Evolutionary conservation across 2,329 filamentous ascomycete species (phyloP).

Genomic region (Fusarium chaquense): DNA sequence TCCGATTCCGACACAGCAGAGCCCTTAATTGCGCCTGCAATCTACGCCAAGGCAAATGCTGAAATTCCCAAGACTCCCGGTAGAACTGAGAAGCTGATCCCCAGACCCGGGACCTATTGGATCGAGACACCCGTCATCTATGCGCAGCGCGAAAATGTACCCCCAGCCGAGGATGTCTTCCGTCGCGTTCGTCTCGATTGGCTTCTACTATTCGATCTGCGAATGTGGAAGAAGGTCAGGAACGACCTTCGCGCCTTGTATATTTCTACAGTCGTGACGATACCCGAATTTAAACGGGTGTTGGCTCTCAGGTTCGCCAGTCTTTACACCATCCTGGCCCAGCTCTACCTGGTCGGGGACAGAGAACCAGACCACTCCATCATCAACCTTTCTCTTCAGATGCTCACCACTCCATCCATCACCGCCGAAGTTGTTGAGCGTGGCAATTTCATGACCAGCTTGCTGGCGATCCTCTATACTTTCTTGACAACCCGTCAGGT

Average conservation of each 20-base stretch:
- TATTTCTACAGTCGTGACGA: slow-evolving; percentile 94
- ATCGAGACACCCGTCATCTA: slow-evolving; percentile 81
- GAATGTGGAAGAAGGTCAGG: slow-evolving; percentile 96
- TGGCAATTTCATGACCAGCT: slow-evolving; percentile 93
- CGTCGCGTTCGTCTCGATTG: slow-evolving; percentile 91
- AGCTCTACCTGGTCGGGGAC: slow-evolving; percentile 95
- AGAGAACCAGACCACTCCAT: slow-evolving; percentile 98
- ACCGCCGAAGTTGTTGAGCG: slow-evolving; percentile 94
- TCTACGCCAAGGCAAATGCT: slow-evolving; percentile 73
- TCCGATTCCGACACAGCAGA: slow-evolving; percentile 78
- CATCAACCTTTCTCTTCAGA: slow-evolving; percentile 95
- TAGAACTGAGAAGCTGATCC: slow-evolving; percentile 60
- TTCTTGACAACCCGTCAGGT: slow-evolving; percentile 97
- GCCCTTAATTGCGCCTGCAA: slow-evolving; percentile 70
- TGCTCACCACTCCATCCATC: slow-evolving; percentile 96
- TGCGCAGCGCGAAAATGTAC: slow-evolving; percentile 70
- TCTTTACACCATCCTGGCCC: slow-evolving; percentile 91
- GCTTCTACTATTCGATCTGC: slow-evolving; percentile 92
- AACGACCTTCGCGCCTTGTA: slow-evolving; percentile 93
- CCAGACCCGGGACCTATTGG: slow-evolving; percentile 85
- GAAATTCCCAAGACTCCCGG: slow-evolving; percentile 87
- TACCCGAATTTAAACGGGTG: slow-evolving; percentile 95
- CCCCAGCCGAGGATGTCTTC: slow-evolving; percentile 86
- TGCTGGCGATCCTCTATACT: slow-evolving; percentile 97
- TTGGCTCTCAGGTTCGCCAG: slow-evolving; percentile 94